Base-by-base conservation (phyloP, 2,329 filamentous ascomycete species). In the Claviceps quebecensis region DNA sequence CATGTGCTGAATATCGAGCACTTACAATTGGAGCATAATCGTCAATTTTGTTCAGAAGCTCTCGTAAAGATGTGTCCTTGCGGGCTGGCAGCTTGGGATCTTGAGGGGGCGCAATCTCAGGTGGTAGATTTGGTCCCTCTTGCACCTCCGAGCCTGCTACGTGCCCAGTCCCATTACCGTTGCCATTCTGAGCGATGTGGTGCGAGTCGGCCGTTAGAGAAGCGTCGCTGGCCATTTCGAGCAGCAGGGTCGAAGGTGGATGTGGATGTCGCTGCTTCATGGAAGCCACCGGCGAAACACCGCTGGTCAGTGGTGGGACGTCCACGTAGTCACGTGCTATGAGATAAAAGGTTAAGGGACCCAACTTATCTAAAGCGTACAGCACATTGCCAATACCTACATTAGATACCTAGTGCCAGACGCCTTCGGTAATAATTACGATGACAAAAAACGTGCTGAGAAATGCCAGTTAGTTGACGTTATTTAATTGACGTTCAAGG, bases 41-140 rank as follows among this genome's bases (percentile, higher is more conserved):
- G 65, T 98, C 93, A 84, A 98, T 97, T 75, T 95, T 96, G 57
- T 79, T 78, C 17, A 98, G 69, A 64, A 98, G 96, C 68, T 97
- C 91, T 63, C 90, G 86, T 57, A 98, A 72, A 40, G 86, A 95
- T 19, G 85, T 84, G 69, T 98, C 93, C 70, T 97, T 97, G 65
- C 89, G 87, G 49, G 84, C 83, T 1, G 86, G 83, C 56, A 87
- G 72, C 61, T 78, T 80, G 41, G 81, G 68, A 53, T 86, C 83
- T 5, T 75, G 67, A 5, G 69, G 65, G 9, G 75, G 65, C 41
- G 70, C 72, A 47, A 77, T 65, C 49, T 74, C 70, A 49, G 75
- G 69, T 29, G 53, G 57, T 2, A 56, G 54, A 16, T 56, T 54
- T n/a, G 56, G 51, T 23, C 53, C 55, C 37, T 54, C 48, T 14